Evolutionary conservation across 2,329 filamentous ascomycete species (phyloP).

Genomic region (Ophiostoma quercus): DNA sequence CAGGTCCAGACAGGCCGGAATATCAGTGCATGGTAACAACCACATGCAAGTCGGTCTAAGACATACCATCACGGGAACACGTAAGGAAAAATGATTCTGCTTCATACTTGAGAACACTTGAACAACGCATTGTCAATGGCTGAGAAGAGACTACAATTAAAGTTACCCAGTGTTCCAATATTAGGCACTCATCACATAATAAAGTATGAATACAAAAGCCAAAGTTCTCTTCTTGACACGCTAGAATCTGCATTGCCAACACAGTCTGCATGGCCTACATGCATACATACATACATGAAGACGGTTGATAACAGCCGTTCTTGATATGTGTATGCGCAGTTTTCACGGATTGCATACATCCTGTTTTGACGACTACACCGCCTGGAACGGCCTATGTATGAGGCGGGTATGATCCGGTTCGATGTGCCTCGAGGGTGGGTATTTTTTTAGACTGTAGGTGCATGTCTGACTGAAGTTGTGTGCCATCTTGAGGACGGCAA

Average conservation of each 20-base stretch:
- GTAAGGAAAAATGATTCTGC: not conserved
- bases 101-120: not conserved
- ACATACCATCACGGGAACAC: not conserved
- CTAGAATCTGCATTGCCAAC: slow-evolving; percentile 5
- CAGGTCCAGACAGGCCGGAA: not conserved
- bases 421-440: not conserved
- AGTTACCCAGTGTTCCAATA: not conserved
- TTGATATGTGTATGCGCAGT: not conserved
- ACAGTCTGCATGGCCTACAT: slow-evolving; percentile 10
- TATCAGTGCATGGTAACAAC: not conserved
- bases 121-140: not conserved
- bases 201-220: not conserved
- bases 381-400: not conserved
- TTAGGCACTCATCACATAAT: not conserved
- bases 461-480: not conserved
- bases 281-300: slow-evolving; percentile 4
- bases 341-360: not conserved
- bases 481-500: not conserved
- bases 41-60: not conserved
- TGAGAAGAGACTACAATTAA: not conserved
- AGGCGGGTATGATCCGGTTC: not conserved
- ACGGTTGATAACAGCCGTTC: not conserved
- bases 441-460: not conserved
- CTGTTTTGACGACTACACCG: not conserved
- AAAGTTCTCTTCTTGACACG: not conserved